Evolutionary conservation across 2,329 filamentous ascomycete species (phyloP).

Genomic region (Canariomyces notabilis): DNA sequence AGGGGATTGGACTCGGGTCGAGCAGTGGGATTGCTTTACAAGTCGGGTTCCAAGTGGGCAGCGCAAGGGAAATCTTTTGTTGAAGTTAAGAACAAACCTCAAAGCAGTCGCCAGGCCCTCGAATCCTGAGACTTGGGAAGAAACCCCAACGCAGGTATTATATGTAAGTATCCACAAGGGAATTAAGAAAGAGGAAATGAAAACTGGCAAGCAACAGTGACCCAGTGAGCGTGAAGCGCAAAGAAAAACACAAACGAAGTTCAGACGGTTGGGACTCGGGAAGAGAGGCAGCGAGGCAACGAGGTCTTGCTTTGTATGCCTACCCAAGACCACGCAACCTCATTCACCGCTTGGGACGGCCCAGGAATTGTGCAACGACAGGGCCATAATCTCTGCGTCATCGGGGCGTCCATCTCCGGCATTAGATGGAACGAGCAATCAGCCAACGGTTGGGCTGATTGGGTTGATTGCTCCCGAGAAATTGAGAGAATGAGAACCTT

Average conservation of each 20-base stretch:
- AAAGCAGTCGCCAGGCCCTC: too few species aligned
- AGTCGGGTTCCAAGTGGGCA: too few species aligned
- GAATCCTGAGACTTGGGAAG: too few species aligned
- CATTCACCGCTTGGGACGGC: constrained; percentile 1
- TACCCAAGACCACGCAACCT: background rate
- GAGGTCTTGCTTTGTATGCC: background rate
- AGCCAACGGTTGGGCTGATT: background rate
- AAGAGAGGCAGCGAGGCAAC: background rate
- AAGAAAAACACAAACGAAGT: background rate
- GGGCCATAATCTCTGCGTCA: background rate
- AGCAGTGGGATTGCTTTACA: too few species aligned
- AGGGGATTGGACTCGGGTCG: too few species aligned
- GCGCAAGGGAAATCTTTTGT: too few species aligned
- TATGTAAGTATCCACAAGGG: background rate
- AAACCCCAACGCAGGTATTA: too few species aligned
- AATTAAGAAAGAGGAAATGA: too few species aligned
- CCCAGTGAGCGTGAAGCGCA: too few species aligned
- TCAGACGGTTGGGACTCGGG: background rate
- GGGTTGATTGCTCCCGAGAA: constrained; percentile 1
- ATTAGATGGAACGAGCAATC: background rate
- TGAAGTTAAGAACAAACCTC: too few species aligned
- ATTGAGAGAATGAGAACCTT: constrained; percentile 17
- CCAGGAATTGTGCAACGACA: background rate
- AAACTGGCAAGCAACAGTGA: too few species aligned
- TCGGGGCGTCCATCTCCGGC: background rate